Conservation (phyloP, 2,329 filamentous ascomycete species). For the Colletotrichum gloeosporioides region DNA sequence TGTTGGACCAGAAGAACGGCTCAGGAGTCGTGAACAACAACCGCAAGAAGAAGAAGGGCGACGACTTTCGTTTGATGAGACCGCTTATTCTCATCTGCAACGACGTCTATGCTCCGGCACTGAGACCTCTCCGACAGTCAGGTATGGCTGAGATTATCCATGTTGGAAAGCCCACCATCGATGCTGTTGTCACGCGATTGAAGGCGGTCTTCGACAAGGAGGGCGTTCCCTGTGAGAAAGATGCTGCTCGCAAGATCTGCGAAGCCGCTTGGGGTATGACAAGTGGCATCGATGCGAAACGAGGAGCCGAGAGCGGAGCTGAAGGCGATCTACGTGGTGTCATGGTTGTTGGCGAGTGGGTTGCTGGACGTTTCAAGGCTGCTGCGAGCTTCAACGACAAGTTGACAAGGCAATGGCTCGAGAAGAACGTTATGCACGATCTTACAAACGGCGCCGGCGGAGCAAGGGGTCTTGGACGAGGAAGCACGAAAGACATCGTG, state of each 20-base stretch:
- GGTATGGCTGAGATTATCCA: slow-evolving; percentile 88
- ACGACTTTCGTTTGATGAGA: slow-evolving; percentile 85
- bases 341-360: slow-evolving; percentile 89
- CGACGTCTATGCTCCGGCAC: slow-evolving; percentile 90
- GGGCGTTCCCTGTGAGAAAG: slow-evolving; percentile 84
- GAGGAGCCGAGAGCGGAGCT: slow-evolving; percentile 70
- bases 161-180: slow-evolving; percentile 85
- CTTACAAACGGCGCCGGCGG: slow-evolving; percentile 74
- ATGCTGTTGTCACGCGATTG: slow-evolving; percentile 82
- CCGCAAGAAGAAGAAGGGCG: slow-evolving; percentile 73
- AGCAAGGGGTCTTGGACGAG: slow-evolving; percentile 73
- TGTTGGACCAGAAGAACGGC: slow-evolving; percentile 82
- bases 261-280: slow-evolving; percentile 84
- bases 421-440: slow-evolving; percentile 72
- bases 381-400: slow-evolving; percentile 44
- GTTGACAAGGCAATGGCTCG: slow-evolving; percentile 79
- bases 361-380: slow-evolving; percentile 72
- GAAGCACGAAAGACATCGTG: slow-evolving; percentile 76
- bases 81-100: slow-evolving; percentile 96
- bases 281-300: slow-evolving; percentile 71
- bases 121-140: slow-evolving; percentile 86
- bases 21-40: slow-evolving; percentile 31
- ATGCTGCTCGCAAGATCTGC: slow-evolving; percentile 84
- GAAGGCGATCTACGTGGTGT: slow-evolving; percentile 80
- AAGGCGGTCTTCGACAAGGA: slow-evolving; percentile 88